Percentiles rank a stretch among this genome's conserved stretches.
Conservation (phyloP, 1,139 yeast species). For the Yamadazyma dendronema region DNA sequence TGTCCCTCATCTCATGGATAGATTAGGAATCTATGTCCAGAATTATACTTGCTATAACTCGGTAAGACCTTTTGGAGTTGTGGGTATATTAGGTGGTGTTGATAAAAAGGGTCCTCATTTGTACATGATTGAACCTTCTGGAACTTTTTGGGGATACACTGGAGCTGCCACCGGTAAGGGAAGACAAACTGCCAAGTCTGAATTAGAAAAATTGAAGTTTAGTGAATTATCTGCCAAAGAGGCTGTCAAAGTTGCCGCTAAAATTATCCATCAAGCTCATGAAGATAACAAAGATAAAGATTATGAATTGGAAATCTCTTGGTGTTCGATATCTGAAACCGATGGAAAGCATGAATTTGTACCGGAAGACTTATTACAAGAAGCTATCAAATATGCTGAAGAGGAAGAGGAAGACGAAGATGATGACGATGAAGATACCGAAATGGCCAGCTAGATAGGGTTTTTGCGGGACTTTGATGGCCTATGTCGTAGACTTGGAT, state of each 20-base stretch:
- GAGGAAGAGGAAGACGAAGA: slow-evolving; percentile 78
- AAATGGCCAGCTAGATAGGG: slow-evolving; percentile 12
- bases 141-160: slow-evolving; percentile 93
- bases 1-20: slow-evolving; percentile 79
- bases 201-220: slow-evolving; percentile 84
- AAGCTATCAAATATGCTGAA: slow-evolving; percentile 80
- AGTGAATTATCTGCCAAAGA: slow-evolving; percentile 69
- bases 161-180: slow-evolving; percentile 99
- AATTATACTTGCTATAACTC: slow-evolving; percentile 95
- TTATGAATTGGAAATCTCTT: slow-evolving; percentile 89
- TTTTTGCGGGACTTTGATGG: no score
- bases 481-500: no score
- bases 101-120: slow-evolving; percentile 88
- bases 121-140: slow-evolving; percentile 97
- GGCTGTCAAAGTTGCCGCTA: slow-evolving; percentile 92
- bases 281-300: slow-evolving; percentile 98
- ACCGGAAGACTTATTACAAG: slow-evolving; percentile 73
- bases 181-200: slow-evolving; percentile 93
- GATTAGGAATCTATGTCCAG: slow-evolving; percentile 90
- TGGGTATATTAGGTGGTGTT: slow-evolving; percentile 90
- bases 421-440: slow-evolving; percentile 37
- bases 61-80: slow-evolving; percentile 95
- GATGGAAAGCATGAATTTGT: slow-evolving; percentile 78
- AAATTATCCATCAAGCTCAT: slow-evolving; percentile 88
- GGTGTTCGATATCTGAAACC: slow-evolving; percentile 75